phyloP scores from a whole-genome alignment of 192 early-diverging fungal species.

The Tieghemiomyces parasiticus region DNA sequence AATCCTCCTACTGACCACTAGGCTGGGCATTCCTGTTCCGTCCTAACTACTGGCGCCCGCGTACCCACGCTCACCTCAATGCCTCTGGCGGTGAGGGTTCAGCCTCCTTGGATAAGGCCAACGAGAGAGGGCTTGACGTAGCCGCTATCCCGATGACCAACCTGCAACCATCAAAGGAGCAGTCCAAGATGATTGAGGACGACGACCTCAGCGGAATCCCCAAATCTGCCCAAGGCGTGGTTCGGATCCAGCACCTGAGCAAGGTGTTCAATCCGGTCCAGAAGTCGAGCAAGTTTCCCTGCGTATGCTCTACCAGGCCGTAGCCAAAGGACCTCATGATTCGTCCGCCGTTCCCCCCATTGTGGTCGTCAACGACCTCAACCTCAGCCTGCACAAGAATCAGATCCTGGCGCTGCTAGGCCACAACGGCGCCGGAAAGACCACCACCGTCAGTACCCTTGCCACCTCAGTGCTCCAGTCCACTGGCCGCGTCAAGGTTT shows the following conservation, averaged over 20 bases:
- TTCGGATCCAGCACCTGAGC: not conserved
- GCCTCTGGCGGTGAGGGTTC: not conserved
- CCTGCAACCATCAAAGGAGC: not conserved
- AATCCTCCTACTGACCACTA: not conserved
- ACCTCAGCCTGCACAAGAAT: not conserved
- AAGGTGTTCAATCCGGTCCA: no score
- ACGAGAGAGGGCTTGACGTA: not conserved
- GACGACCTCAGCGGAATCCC: not conserved
- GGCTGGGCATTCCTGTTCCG: not conserved
- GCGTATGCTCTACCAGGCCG: no score
- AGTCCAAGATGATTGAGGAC: not conserved
- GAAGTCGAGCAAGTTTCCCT: no score
- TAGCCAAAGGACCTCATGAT: not conserved
- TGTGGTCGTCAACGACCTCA: not conserved
- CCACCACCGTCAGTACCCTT: conserved; percentile 31
- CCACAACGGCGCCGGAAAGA: conserved; percentile 60
- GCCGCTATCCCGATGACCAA: not conserved
- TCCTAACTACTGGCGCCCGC: not conserved
- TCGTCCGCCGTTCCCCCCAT: no score
- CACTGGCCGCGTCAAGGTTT: conserved; percentile 16
- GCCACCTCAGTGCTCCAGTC: conserved; percentile 22
- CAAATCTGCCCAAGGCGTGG: not conserved
- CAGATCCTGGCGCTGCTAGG: not conserved
- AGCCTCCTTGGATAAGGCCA: not conserved
- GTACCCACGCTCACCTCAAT: not conserved